A percentile compares a stretch with the other conserved stretches of the same genome.
These are phyloP conservation scores for Globisporangium spiculum DNA, from an alignment of 352 stramenopile genomes.

Conservation along the genomic window DNA sequence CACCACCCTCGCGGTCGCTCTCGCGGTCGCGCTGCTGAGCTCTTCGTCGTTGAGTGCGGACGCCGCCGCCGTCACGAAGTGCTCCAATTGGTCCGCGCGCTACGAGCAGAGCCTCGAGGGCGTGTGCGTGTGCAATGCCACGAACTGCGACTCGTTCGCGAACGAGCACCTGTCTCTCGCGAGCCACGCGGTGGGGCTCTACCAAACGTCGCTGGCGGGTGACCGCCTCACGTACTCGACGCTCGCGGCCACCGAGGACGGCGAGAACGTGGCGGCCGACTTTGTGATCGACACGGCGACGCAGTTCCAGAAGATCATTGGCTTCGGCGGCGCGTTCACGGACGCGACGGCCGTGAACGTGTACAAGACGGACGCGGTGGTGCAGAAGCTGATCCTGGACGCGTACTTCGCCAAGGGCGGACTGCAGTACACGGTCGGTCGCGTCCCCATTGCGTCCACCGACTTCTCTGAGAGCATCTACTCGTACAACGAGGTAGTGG, in stretches of 20 bases:
- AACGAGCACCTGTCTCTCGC: not conserved
- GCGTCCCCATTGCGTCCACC: not conserved
- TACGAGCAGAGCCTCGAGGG: not conserved
- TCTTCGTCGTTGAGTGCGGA: not conserved
- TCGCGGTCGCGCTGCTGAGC: not conserved
- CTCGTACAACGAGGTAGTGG: not conserved
- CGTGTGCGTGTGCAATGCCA: not conserved
- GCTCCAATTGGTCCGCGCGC: not conserved
- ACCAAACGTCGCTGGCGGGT: not conserved
- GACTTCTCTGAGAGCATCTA: not conserved
- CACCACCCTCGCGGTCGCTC: no score
- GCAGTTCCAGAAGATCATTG: not conserved
- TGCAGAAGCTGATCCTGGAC: not conserved
- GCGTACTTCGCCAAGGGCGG: not conserved
- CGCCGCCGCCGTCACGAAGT: not conserved
- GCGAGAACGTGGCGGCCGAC: not conserved
- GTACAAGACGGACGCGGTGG: not conserved
- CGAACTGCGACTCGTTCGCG: not conserved
- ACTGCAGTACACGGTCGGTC: not conserved
- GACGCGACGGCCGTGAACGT: not conserved
- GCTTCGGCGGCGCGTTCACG: not conserved
- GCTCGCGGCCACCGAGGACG: not conserved
- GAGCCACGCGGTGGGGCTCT: not conserved
- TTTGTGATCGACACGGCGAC: not conserved
- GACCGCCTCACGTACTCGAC: not conserved